phyloP scores from a whole-genome alignment of 352 stramenopile species.

The Phytophthora lateralis region DNA sequence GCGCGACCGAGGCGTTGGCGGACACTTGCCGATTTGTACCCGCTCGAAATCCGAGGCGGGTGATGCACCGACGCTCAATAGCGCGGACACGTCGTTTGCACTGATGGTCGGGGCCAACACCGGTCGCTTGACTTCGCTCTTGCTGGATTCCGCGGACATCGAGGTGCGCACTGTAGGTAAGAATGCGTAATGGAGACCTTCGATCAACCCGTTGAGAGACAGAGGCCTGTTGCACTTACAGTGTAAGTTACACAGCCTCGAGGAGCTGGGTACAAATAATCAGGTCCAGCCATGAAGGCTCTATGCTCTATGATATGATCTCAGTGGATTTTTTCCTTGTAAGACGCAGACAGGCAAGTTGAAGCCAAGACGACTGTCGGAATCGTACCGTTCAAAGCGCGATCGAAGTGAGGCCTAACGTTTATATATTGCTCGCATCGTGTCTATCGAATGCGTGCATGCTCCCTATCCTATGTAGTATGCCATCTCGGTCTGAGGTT shows the following conservation, averaged over 20 bases:
- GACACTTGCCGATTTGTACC: conserved; percentile 31
- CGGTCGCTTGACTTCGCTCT: conserved; percentile 13
- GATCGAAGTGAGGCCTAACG: not conserved
- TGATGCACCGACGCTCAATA: conserved; percentile 26
- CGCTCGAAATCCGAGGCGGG: conserved; percentile 18
- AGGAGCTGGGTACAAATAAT: conserved; percentile 21
- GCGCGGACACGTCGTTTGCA: conserved; percentile 27
- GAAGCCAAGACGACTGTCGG: conserved; percentile 25
- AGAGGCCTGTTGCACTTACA: not conserved
- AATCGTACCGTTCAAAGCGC: conserved; percentile 1
- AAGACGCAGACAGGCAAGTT: conserved; percentile 14
- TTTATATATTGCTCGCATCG: conserved; percentile 11
- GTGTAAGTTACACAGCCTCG: not conserved
- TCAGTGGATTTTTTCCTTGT: conserved; percentile 22
- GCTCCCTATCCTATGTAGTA: conserved; percentile 5
- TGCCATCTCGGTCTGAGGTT: not conserved
- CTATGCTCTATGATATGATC: conserved; percentile 6
- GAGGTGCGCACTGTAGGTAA: conserved; percentile 8
- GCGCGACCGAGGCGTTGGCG: conserved; percentile 30
- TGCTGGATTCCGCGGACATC: conserved; percentile 18
- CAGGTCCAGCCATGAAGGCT: not conserved
- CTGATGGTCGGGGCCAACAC: conserved; percentile 26
- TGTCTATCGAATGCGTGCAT: conserved; percentile 4
- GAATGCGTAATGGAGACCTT: conserved; percentile 26
- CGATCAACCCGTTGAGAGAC: conserved; percentile 5